Percentiles rank a stretch among this genome's conserved stretches.
phyloP scores from a whole-genome alignment of 2,329 filamentous ascomycete species.

The Penicillium sp. region DNA sequence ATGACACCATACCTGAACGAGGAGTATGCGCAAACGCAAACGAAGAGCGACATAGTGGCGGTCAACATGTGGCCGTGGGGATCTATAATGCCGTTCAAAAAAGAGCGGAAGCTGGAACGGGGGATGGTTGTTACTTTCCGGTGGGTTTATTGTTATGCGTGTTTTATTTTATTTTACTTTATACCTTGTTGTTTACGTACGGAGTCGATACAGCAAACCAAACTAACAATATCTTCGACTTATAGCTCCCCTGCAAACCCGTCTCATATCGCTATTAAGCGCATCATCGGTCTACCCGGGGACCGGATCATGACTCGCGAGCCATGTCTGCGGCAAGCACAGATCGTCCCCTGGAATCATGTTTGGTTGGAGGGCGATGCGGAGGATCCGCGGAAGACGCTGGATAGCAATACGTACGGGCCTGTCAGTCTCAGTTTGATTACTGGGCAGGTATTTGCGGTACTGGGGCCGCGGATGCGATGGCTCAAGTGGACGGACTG shows the following conservation, averaged over 20 bases:
- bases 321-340: constrained; percentile 54
- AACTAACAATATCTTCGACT: not conserved
- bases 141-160: constrained; percentile 16
- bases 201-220: not conserved
- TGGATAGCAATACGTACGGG: constrained; percentile 89
- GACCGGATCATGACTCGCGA: constrained; percentile 68
- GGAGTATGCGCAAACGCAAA: constrained; percentile 51
- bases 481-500: constrained; percentile 38
- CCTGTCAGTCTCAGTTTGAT: constrained; percentile 74
- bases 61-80: constrained; percentile 40
- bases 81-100: constrained; percentile 53
- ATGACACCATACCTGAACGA: constrained; percentile 78
- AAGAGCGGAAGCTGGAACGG: constrained; percentile 57
- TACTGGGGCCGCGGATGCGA: constrained; percentile 61
- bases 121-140: constrained; percentile 72
- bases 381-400: constrained; percentile 58
- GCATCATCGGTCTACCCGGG: constrained; percentile 76
- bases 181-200: not conserved
- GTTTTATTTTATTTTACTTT: not conserved
- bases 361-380: constrained; percentile 96
- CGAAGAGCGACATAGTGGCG: constrained; percentile 42
- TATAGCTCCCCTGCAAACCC: constrained; percentile 68
- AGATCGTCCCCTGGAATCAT: constrained; percentile 73
- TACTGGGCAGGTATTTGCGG: constrained; percentile 68
- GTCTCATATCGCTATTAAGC: constrained; percentile 70